Evolutionary conservation across 1,139 yeast genomes (phyloP), one percentile per base, ranked within the genome.

Genomic region (Suhomyces yuchorum): DNA sequence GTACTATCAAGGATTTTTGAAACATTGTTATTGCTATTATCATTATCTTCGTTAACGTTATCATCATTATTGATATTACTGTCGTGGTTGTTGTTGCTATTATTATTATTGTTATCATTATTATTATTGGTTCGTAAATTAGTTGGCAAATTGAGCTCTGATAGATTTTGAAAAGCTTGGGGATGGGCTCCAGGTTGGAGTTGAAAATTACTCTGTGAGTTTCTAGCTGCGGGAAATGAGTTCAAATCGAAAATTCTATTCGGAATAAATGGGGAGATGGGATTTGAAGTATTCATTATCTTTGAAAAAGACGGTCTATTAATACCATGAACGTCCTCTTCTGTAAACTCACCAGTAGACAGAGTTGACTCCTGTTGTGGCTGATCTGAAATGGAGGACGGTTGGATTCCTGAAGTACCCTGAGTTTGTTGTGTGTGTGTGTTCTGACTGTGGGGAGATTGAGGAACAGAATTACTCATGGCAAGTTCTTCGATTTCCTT

Each of bases 401-500:
- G 28, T 14, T 46, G 46, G 9, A 43, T 14, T 8, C 41, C 20
- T 20, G 41, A 38, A 24, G 14, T 44, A 24, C 34, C 30, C n/a
- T 41, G 45, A 4, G 42, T 46, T 44, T 50, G 54, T 12, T 50
- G 43, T 19, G 38, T 47, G 14, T 46, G 35, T 22, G 18, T 35
- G 36, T 17, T 35, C 17, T 5, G 43, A 17, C 18, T 14, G 11
- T 5, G 38, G 14, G 15, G 20, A 8, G 44, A 33, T 12, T 40
- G 37, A n/a, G 37, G 18, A 8, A 42, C 35, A n/a, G 44, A 33
- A 26, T 40, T 14, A 8, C 36, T 39, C 42, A 45, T 45, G 12
- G 56, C 43, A 14, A 53, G 43, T 26, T 59, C 65, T 40, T 64
- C 66, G 34, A 65, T 61, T 35, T 64, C 68, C 44, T 63, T 65